phyloP scores from a whole-genome alignment of 2,329 filamentous ascomycete genomes.

The Fusarium albosuccineum region DNA sequence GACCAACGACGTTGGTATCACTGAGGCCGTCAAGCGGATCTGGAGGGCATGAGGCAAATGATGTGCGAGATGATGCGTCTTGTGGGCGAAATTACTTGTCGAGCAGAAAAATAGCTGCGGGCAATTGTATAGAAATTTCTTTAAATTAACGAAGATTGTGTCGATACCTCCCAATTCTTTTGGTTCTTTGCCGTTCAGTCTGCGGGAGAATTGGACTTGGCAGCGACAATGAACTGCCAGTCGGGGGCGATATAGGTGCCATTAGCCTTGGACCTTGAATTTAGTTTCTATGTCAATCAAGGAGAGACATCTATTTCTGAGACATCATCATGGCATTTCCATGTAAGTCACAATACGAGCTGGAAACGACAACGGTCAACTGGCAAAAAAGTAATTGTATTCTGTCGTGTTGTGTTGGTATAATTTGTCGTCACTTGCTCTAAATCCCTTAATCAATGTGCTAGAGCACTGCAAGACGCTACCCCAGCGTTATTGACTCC shows the following conservation, averaged over 20 bases:
- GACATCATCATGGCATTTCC: neutral
- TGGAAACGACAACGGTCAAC: no score
- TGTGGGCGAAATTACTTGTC: constrained; percentile 37
- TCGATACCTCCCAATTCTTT: constrained; percentile 23
- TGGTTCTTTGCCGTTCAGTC: no score
- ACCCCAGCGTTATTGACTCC: neutral
- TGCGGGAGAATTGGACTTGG: neutral
- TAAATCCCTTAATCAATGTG: no score
- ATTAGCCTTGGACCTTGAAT: no score
- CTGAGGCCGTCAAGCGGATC: constrained; percentile 87
- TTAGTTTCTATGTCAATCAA: no score
- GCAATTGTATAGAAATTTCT: constrained; percentile 47
- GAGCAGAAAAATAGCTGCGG: constrained; percentile 39
- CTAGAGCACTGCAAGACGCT: no score
- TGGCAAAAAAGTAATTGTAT: no score
- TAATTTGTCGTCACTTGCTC: no score
- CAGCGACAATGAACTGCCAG: no score
- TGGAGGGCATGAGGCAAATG: constrained; percentile 78
- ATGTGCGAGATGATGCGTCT: constrained; percentile 24
- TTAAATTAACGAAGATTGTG: constrained; percentile 37
- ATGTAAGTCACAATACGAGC: no score
- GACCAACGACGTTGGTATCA: constrained; percentile 97
- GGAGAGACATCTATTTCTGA: neutral
- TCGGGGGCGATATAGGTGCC: no score
- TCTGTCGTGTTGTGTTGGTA: no score